Evolutionary conservation across 768 basidiomycete genomes (phyloP), one percentile per base, ranked within the genome.

Genomic region (Sarcodon aspratus): DNA sequence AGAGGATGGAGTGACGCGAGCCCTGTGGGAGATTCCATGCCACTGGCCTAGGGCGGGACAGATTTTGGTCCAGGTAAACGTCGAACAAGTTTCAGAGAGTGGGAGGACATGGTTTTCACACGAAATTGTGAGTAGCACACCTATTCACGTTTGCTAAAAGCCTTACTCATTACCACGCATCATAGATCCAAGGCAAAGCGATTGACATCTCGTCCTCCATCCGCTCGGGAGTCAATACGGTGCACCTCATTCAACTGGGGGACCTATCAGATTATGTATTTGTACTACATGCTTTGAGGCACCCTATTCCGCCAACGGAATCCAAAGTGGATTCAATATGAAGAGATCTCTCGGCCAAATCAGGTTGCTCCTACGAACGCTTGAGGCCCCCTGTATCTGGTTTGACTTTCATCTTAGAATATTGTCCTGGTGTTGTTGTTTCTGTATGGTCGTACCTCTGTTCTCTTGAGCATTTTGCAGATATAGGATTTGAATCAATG

Each of bases 131-230:
- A 2, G n/a, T n/a, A n/a, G 48, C 44, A 9, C 31, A 3, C 37
- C 12, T 32, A 9, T 15, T 6, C 15, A 33, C 13, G 5, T 18
- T 32, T 44, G 38, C n/a, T 32, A 42, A 3, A 18, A 15, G 12
- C 3, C 31, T 32, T 47, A 31, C 46, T 33, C 44, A 57, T 55
- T 48, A 37, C 13, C 10, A 35, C 13, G 9, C 37, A 18, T 48
- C 21, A 31, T 36, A 13, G 37, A 37, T 18, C 3, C 32, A 49
- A 7, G 49, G 50, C 27, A 53, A 53, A 10, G 58, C 58, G 7
- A 33, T 61, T 10, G 59, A 61, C 9, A 37, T 59, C 43, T 54
- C 58, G 1, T 35, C 40, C 1, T 44, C 49, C 27, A 59, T 61
- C 21, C n/a, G 31, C 4, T 50, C 50, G 3, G 58, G 60, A 10